A percentile compares a stretch with the other conserved stretches of the same genome.
phyloP scores from a whole-genome alignment of 2,329 filamentous ascomycete genomes.

The Parafenestella ontariensis region DNA sequence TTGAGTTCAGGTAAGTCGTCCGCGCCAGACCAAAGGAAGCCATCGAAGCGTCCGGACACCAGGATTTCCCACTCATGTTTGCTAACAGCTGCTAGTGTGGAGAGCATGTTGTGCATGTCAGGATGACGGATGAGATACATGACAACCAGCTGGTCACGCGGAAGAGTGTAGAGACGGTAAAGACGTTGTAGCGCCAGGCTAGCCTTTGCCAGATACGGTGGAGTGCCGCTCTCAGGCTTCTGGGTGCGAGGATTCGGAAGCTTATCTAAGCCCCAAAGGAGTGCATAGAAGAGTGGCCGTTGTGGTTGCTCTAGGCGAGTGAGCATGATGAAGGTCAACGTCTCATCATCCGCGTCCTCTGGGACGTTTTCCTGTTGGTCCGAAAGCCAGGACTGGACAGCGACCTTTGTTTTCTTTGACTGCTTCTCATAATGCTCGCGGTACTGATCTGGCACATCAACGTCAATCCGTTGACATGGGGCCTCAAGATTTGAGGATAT shows the following conservation, averaged over 20 bases:
- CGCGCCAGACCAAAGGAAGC: conserved; percentile 92
- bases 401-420: conserved; percentile 89
- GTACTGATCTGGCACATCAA: conserved; percentile 93
- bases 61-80: conserved; percentile 96
- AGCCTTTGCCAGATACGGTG: conserved; percentile 76
- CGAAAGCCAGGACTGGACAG: conserved; percentile 88
- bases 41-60: conserved; percentile 91
- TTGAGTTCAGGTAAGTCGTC: conserved; percentile 60
- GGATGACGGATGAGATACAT: conserved; percentile 87
- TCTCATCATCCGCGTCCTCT: conserved; percentile 92
- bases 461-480: conserved; percentile 81
- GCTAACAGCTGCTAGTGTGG: conserved; percentile 86
- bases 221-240: conserved; percentile 68
- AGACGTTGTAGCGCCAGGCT: conserved; percentile 82
- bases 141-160: conserved; percentile 84
- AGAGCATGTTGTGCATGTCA: conserved; percentile 81
- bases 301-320: conserved; percentile 81
- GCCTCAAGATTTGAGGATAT: conserved; percentile 58
- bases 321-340: conserved; percentile 88
- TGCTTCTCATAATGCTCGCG: conserved; percentile 90
- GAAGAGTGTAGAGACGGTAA: conserved; percentile 75
- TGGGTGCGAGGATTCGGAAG: conserved; percentile 67
- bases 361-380: conserved; percentile 80
- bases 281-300: conserved; percentile 80
- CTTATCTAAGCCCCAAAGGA: conserved; percentile 68